Evolutionary conservation across 306 rosid genomes (phyloP).

Genomic region (barrel medic (Medicago truncatula)): MtrunA17r5.0-ANR NC_053042.1:32999501-33000000

Average conservation of each 20-base stretch:
- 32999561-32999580: constrained; percentile 31
- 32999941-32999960: not conserved
- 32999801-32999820: too few relatives aligned
- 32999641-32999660: constrained; percentile 31
- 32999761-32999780: constrained; percentile 38
- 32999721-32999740: not conserved
- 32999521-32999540: not conserved
- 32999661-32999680: not conserved
- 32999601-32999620: constrained; percentile 22
- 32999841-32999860: constrained; percentile 13
- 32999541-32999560: constrained; percentile 31
- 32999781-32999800: constrained; percentile 2
- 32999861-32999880: not conserved
- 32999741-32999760: not conserved
- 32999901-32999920: not conserved
- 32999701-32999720: constrained; percentile 54
- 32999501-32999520: constrained; percentile 36
- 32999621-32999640: constrained; percentile 35
- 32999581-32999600: constrained; percentile 21
- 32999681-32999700: constrained; percentile 42
- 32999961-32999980: too few relatives aligned
- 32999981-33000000: too few relatives aligned
- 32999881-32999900: not conserved
- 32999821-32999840: constrained; percentile 13
- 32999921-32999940: not conserved